Evolutionary conservation across 805 yeast species (phyloP).

Genomic region (Hanseniaspora nectarophila): DNA sequence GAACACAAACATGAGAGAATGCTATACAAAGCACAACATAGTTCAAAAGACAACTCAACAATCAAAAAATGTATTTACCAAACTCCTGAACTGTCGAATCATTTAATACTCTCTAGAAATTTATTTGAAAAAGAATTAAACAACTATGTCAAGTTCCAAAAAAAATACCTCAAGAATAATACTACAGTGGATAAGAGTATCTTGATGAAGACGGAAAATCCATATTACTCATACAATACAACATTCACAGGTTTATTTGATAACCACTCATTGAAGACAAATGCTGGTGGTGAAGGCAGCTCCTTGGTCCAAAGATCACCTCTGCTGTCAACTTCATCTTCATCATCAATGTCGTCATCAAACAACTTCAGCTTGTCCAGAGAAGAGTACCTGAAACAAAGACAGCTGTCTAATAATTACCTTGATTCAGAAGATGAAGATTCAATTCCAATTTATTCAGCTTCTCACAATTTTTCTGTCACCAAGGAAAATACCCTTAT

Average conservation of each 20-base stretch:
- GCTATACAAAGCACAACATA: constrained; percentile 27
- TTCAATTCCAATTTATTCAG: constrained; percentile 17
- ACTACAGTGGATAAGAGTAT: neutral
- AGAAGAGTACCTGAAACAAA: neutral
- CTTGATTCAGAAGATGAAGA: constrained; percentile 16
- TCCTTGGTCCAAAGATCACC: neutral
- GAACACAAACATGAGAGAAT: constrained; percentile 35
- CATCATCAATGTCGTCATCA: neutral
- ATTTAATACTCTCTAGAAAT: constrained; percentile 30
- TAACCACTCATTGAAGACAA: neutral
- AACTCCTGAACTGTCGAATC: constrained; percentile 25
- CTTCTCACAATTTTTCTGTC: constrained; percentile 8
- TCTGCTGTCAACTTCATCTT: neutral
- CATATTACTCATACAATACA: constrained; percentile 8
- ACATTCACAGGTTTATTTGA: constrained; percentile 1
- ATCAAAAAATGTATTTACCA: constrained; percentile 24
- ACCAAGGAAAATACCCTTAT: neutral
- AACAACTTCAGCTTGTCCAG: neutral
- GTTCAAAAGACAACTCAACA: constrained; percentile 13
- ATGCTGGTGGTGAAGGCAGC: neutral
- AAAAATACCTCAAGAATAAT: neutral
- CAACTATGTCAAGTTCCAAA: constrained; percentile 20
- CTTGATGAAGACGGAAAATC: constrained; percentile 1
- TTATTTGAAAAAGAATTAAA: constrained; percentile 29
- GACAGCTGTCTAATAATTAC: neutral